Conservation (phyloP, 1,139 yeast genomes). For the Candida neerlandica region DNA sequence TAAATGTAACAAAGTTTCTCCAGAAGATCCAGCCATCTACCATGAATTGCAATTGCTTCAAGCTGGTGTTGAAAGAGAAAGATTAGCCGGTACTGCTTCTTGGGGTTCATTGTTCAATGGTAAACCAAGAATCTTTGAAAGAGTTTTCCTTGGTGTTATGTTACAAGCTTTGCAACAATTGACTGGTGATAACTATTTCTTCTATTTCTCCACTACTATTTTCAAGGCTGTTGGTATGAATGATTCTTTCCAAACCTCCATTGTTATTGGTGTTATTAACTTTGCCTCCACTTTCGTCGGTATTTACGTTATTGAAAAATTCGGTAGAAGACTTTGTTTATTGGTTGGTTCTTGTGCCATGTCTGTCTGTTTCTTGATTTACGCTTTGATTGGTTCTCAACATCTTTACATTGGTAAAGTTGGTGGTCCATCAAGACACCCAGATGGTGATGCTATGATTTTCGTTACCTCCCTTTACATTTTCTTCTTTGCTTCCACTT, state of each 20-base stretch:
- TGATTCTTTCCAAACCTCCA: constrained; percentile 77
- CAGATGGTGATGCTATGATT: constrained; percentile 76
- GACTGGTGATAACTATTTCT: constrained; percentile 80
- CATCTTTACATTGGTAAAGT: constrained; percentile 58
- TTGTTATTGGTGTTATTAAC: constrained; percentile 77
- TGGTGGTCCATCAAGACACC: constrained; percentile 33
- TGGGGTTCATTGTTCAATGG: constrained; percentile 70
- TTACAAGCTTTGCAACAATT: constrained; percentile 75
- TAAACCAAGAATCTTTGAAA: constrained; percentile 64
- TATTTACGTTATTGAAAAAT: constrained; percentile 63
- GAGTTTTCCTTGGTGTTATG: constrained; percentile 66
- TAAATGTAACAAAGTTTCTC: constrained; percentile 60
- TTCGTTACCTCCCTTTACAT: constrained; percentile 78
- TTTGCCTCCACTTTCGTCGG: constrained; percentile 74
- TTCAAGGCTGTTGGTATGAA: constrained; percentile 79
- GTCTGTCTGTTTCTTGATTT: constrained; percentile 61
- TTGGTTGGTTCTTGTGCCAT: constrained; percentile 50
- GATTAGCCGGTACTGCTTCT: constrained; percentile 63
- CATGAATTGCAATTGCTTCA: constrained; percentile 61
- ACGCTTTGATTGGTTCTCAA: constrained; percentile 62
- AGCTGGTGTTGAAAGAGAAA: constrained; percentile 66
- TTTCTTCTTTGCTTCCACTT: constrained; percentile 80
- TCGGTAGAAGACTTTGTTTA: constrained; percentile 72
- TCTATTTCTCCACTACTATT: constrained; percentile 78
- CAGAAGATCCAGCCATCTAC: constrained; percentile 59